A percentile compares a stretch with the other conserved stretches of the same genome.
Evolutionary conservation across 345 rosid species (phyloP).

Genomic region (Anacardium occidentale): DNA sequence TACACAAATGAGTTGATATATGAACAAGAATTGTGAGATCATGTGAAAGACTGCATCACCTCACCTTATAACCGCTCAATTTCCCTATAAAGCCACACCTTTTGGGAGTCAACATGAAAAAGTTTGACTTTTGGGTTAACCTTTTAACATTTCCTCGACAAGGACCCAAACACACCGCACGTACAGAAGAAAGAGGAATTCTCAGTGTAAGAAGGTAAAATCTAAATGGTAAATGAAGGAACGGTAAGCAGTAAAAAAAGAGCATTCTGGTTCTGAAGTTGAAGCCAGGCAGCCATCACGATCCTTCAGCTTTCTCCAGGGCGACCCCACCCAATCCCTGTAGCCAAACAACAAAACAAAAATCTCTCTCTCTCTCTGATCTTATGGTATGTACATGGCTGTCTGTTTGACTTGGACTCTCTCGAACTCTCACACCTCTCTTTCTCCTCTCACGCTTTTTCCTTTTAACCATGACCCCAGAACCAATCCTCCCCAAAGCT

Average conservation of each 20-base stretch:
- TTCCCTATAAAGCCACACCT: neutral
- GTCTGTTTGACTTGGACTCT: constrained; percentile 41
- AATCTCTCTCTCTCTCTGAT: constrained; percentile 11
- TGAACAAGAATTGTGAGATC: too few species aligned
- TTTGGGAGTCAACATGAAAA: neutral
- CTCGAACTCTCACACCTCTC: constrained; percentile 2
- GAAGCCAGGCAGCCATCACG: constrained; percentile 7
- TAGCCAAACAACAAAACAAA: constrained; percentile 37
- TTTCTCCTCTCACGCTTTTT: too few species aligned
- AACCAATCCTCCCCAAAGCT: neutral
- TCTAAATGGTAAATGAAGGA: neutral
- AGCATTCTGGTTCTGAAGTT: too few species aligned
- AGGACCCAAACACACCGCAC: neutral
- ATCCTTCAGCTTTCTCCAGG: constrained; percentile 23
- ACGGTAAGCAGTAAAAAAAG: neutral
- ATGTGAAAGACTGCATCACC: too few species aligned
- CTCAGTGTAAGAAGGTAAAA: neutral
- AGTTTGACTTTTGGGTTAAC: neutral
- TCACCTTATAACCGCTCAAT: too few species aligned
- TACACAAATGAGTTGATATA: too few species aligned
- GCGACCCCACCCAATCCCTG: constrained; percentile 17
- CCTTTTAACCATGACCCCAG: too few species aligned
- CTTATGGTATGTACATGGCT: constrained; percentile 1
- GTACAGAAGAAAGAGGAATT: too few species aligned
- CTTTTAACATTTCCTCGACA: neutral